Conservation (phyloP, 257 asterid genomes). For the Gentiana macrophylla region DNA sequence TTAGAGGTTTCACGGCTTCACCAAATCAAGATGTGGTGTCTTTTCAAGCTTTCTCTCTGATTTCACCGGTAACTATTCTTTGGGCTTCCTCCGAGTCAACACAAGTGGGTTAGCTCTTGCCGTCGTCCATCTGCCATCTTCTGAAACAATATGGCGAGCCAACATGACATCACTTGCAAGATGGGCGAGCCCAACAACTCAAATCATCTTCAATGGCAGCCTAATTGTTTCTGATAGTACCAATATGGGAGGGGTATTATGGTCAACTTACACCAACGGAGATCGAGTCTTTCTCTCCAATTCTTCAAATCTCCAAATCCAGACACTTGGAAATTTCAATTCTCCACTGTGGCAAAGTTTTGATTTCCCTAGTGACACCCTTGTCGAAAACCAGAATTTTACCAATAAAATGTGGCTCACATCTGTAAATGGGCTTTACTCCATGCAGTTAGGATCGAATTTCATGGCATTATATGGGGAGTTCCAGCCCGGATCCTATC, state of each 20-base stretch:
- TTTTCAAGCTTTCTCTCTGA: slow-evolving; percentile 65
- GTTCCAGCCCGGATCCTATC: slow-evolving; percentile 21
- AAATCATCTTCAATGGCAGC: slow-evolving; percentile 60
- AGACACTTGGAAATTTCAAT: slow-evolving; percentile 10
- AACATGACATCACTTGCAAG: slow-evolving; percentile 26
- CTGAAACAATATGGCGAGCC: slow-evolving; percentile 56
- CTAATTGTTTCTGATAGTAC: slow-evolving; percentile 49
- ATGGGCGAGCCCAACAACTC: slow-evolving; percentile 42
- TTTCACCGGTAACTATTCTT: slow-evolving; percentile 54
- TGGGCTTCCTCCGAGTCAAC: slow-evolving; percentile 66
- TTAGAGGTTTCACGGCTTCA: slow-evolving; percentile 43
- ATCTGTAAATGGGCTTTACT: slow-evolving; percentile 70
- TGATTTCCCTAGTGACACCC: slow-evolving; percentile 71
- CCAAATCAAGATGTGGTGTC: slow-evolving; percentile 34
- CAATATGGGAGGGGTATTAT: slow-evolving; percentile 36
- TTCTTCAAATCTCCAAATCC: slow-evolving; percentile 53
- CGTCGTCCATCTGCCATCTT: slow-evolving; percentile 57
- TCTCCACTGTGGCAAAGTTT: slow-evolving; percentile 62
- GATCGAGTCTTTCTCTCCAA: slow-evolving; percentile 64
- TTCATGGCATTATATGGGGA: slow-evolving; percentile 48
- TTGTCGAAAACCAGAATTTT: slow-evolving; percentile 75
- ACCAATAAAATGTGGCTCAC: slow-evolving; percentile 42
- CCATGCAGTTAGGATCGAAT: slow-evolving; percentile 62
- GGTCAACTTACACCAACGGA: slow-evolving; percentile 67
- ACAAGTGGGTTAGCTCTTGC: slow-evolving; percentile 34